These are phyloP conservation scores for Camptophora hylomeconis DNA, from an alignment of 2,329 filamentous ascomycete species.

Conservation along the genomic window DNA sequence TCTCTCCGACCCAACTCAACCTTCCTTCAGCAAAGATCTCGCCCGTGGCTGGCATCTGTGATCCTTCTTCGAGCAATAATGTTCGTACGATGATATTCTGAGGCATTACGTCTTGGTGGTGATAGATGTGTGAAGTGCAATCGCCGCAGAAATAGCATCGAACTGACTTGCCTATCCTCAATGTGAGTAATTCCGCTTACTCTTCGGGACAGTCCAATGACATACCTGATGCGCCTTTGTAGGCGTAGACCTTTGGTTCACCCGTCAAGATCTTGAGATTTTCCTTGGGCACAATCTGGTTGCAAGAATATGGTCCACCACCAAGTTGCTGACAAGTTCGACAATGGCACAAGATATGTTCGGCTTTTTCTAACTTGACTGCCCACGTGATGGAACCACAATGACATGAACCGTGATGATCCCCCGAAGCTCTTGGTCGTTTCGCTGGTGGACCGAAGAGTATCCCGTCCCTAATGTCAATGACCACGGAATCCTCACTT, in stretches of 20 bases:
- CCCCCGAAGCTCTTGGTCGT: conserved; percentile 1
- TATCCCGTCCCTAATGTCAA: conserved; percentile 2
- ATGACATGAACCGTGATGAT: conserved; percentile 5
- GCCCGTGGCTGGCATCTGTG: conserved; percentile 21
- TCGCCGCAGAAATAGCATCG: conserved; percentile 25
- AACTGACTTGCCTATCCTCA: conserved; percentile 7
- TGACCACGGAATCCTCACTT: conserved; percentile 6
- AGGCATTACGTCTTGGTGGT: conserved; percentile 27
- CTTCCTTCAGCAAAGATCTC: conserved; percentile 29
- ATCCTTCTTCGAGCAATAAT: conserved; percentile 24
- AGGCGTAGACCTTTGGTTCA: too few relatives aligned
- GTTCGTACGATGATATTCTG: conserved; percentile 28
- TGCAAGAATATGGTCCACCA: conserved; percentile 6
- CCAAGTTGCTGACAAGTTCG: conserved; percentile 6
- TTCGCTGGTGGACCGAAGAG: conserved; percentile 1
- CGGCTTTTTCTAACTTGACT: conserved; percentile 2
- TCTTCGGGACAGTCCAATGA: too few relatives aligned
- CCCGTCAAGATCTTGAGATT: conserved; percentile 1
- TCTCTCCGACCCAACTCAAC: too few relatives aligned
- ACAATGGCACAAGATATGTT: conserved; percentile 7
- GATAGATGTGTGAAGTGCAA: conserved; percentile 29
- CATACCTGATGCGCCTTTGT: too few relatives aligned
- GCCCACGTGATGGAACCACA: conserved; percentile 4
- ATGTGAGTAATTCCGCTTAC: too few relatives aligned
- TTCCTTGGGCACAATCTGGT: conserved; percentile 5